Evolutionary conservation across 2,329 filamentous ascomycete genomes (phyloP).

Genomic region (Colletotrichum karsti): DNA sequence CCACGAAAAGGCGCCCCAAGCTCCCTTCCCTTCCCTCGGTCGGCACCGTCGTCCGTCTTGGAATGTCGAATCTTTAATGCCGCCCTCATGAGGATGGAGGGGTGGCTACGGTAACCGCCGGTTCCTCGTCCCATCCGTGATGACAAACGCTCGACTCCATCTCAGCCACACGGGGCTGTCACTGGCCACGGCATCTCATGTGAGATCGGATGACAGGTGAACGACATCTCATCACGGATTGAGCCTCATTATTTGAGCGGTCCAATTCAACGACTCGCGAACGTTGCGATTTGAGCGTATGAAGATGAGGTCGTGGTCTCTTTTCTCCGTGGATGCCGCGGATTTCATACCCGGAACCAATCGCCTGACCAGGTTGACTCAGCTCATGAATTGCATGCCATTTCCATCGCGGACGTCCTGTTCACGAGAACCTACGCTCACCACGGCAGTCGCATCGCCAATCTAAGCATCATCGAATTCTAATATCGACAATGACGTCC

Average conservation of each 20-base stretch:
- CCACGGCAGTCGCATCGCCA: background rate
- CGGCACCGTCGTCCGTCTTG: slow-evolving; percentile 1
- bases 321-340: too few relatives aligned
- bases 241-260: background rate
- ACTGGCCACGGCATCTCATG: slow-evolving; percentile 8
- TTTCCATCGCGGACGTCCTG: background rate
- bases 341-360: too few relatives aligned
- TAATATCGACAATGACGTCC: slow-evolving; percentile 9
- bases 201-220: slow-evolving; percentile 22
- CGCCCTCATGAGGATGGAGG: too few relatives aligned
- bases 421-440: background rate
- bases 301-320: too few relatives aligned
- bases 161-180: background rate
- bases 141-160: background rate
- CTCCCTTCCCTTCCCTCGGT: background rate
- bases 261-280: too few relatives aligned
- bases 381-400: background rate
- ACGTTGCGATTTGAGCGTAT: too few relatives aligned
- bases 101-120: background rate
- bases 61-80: too few relatives aligned
- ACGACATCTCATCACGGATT: background rate
- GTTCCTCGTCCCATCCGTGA: background rate
- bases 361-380: background rate
- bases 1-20: background rate
- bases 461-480: background rate